A percentile compares a stretch with the other conserved stretches of the same genome.
phyloP scores from a whole-genome alignment of 2,329 filamentous ascomycete species.

The Neofusicoccum umdonicola region DNA sequence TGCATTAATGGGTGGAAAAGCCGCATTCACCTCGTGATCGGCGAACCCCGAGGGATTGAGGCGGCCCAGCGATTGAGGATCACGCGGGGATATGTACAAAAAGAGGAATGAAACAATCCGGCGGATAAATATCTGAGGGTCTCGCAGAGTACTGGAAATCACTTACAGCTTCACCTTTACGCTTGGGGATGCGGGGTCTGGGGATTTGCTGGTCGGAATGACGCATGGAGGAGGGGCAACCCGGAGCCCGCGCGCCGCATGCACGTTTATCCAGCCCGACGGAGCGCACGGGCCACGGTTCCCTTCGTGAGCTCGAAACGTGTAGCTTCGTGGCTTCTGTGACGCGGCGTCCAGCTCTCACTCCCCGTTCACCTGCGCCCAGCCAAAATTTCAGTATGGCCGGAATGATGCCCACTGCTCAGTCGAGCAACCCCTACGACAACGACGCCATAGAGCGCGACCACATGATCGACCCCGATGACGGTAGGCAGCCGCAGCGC shows the following conservation, averaged over 20 bases:
- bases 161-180: background rate
- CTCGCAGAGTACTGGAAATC: background rate
- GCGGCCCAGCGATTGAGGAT: background rate
- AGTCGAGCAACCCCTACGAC: slow-evolving; percentile 41
- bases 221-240: slow-evolving; percentile 9
- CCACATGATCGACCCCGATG: slow-evolving; percentile 51
- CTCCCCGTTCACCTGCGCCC: background rate
- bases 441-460: slow-evolving; percentile 48
- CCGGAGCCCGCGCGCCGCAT: background rate
- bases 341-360: slow-evolving; percentile 4
- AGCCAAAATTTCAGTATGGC: slow-evolving; percentile 33
- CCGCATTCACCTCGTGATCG: slow-evolving; percentile 16
- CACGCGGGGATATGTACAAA: background rate
- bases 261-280: too few species aligned
- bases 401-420: slow-evolving; percentile 45
- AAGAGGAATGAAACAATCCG: too few species aligned
- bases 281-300: too few species aligned
- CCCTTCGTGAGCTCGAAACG: slow-evolving; percentile 6
- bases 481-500: slow-evolving; percentile 38
- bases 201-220: background rate
- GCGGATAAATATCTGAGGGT: background rate
- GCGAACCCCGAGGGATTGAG: slow-evolving; percentile 7
- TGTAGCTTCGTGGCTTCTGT: background rate
- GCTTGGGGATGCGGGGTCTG: background rate
- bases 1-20: background rate